Percentiles rank a stretch among this genome's conserved stretches.
Conservation (phyloP, 1,284 basidiomycete genomes). For the Sporisorium scitamineum region DNA sequence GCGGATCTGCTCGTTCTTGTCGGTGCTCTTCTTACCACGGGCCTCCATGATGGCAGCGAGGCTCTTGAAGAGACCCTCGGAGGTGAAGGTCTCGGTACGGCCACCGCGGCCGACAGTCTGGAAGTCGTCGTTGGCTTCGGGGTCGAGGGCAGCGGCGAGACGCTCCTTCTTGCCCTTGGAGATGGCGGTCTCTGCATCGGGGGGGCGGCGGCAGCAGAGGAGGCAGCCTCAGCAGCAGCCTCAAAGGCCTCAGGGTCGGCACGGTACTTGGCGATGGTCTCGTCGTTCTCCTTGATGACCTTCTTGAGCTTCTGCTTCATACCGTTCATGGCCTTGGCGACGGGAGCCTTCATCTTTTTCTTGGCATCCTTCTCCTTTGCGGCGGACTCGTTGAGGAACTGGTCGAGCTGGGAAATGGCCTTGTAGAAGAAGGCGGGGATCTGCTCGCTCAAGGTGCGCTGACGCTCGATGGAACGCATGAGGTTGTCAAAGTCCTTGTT, state of each 20-base stretch:
- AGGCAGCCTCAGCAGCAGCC: conserved; percentile 71
- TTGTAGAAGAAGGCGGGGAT: conserved; percentile 89
- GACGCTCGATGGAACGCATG: conserved; percentile 86
- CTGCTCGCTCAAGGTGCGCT: conserved; percentile 84
- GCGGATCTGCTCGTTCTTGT: conserved; percentile 92
- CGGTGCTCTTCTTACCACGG: conserved; percentile 96
- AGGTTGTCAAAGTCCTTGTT: conserved; percentile 93
- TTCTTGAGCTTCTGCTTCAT: conserved; percentile 99
- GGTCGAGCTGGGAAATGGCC: conserved; percentile 81
- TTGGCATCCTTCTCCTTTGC: conserved; percentile 80
- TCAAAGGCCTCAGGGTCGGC: conserved; percentile 82
- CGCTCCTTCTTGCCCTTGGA: conserved; percentile 72
- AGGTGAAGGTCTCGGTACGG: conserved; percentile 83
- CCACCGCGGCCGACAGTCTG: conserved; percentile 92
- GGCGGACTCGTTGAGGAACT: conserved; percentile 79
- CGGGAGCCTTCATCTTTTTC: conserved; percentile 97
- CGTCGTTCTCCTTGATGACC: conserved; percentile 87
- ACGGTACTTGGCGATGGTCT: conserved; percentile 82
- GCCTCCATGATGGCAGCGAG: conserved; percentile 92
- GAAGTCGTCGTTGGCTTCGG: conserved; percentile 79
- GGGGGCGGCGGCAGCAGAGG: conserved; percentile 71
- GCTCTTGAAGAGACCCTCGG: conserved; percentile 93
- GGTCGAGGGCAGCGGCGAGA: conserved; percentile 60
- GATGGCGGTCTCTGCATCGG: conserved; percentile 71
- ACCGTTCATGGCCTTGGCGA: conserved; percentile 91